Conservation (phyloP, 192 early-diverging fungal genomes). For the Rhizophagus clarus region DNA sequence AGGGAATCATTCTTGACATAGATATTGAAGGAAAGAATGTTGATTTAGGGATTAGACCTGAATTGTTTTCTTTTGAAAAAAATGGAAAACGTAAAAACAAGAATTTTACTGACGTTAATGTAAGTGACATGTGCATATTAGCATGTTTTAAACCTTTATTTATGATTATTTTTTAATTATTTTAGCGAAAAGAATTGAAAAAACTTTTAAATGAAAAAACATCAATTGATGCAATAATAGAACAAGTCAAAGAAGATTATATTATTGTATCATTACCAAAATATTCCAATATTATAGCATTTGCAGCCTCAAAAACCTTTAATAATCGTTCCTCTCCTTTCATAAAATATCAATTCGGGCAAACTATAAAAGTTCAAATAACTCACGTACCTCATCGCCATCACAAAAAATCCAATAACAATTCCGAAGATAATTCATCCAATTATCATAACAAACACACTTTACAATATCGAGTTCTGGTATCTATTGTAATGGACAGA, state of each 20-base stretch:
- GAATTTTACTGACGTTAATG: background rate
- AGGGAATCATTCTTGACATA: conserved; percentile 68
- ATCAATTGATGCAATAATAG: conserved; percentile 60
- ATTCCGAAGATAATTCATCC: background rate
- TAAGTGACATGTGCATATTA: background rate
- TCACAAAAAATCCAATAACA: background rate
- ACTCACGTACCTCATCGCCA: conserved; percentile 41
- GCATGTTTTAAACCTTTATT: background rate
- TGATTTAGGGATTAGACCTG: conserved; percentile 61
- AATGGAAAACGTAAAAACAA: background rate
- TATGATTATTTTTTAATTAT: background rate
- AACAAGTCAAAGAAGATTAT: conserved; percentile 82
- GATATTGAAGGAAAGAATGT: conserved; percentile 64
- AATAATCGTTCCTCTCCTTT: conserved; percentile 66
- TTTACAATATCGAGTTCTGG: conserved; percentile 69
- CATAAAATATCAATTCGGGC: conserved; percentile 61
- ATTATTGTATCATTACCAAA: conserved; percentile 66
- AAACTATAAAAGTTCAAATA: conserved; percentile 50
- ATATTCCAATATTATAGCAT: conserved; percentile 53
- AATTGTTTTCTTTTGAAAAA: conserved; percentile 35
- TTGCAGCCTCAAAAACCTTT: conserved; percentile 59
- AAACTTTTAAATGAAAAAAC: conserved; percentile 42
- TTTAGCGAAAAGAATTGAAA: conserved; percentile 30
- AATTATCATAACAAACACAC: conserved; percentile 40
- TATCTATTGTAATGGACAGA: conserved; percentile 60